phyloP scores from a whole-genome alignment of 352 stramenopile genomes.

The Pythium insidiosum region DNA sequence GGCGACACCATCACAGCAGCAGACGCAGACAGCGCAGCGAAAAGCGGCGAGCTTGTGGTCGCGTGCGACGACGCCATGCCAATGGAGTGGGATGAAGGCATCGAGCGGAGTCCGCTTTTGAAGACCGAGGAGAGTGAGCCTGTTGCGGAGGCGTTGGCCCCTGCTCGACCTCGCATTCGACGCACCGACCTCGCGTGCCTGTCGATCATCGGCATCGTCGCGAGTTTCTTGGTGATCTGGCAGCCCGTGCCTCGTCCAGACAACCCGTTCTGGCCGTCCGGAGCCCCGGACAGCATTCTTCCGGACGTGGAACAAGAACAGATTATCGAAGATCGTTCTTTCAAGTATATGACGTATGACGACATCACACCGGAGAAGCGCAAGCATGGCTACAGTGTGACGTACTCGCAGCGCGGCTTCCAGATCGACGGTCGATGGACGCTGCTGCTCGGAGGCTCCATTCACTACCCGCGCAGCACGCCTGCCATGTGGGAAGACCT shows the following conservation, averaged over 20 bases:
- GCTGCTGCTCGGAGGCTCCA: conserved; percentile 58
- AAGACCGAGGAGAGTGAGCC: not conserved
- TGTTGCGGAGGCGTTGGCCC: not conserved
- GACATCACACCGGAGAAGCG: conserved; percentile 33
- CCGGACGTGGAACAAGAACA: too few relatives aligned
- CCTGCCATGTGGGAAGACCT: conserved; percentile 43
- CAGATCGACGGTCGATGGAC: conserved; percentile 44
- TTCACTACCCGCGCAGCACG: conserved; percentile 53
- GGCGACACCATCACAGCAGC: too few relatives aligned
- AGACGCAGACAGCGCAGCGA: too few relatives aligned
- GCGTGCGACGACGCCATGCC: too few relatives aligned
- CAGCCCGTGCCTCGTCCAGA: conserved; percentile 29
- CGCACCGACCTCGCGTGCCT: conserved; percentile 46
- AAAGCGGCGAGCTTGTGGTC: too few relatives aligned
- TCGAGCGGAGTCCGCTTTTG: not conserved
- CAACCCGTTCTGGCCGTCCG: conserved; percentile 24
- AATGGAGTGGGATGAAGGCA: too few relatives aligned
- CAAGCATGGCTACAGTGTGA: conserved; percentile 36
- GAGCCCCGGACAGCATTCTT: too few relatives aligned
- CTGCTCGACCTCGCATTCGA: conserved; percentile 18
- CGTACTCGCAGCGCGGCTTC: conserved; percentile 42
- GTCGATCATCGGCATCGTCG: conserved; percentile 30
- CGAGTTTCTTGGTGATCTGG: conserved; percentile 40
- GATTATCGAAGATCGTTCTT: not conserved
- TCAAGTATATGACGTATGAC: conserved; percentile 51